Conservation (phyloP, 345 rosid species). For the Syzygium oleosum region DNA sequence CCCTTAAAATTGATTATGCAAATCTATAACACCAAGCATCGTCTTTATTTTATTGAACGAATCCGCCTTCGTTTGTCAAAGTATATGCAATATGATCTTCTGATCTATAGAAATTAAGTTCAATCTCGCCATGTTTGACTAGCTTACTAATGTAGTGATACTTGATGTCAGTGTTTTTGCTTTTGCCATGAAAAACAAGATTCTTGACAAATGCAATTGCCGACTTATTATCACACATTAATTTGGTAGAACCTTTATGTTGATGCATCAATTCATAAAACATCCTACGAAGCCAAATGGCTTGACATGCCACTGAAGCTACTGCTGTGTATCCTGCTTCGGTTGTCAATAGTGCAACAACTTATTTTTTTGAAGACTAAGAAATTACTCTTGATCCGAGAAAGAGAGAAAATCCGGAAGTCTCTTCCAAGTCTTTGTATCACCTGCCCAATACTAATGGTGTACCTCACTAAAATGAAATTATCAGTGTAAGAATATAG, state of each 20-base stretch:
- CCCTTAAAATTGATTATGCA: background rate
- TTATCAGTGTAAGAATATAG: background rate
- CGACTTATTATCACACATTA: background rate
- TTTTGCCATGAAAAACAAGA: background rate
- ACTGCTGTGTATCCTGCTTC: background rate
- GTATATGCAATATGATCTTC: background rate
- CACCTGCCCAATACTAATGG: background rate
- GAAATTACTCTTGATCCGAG: background rate
- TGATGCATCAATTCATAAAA: background rate
- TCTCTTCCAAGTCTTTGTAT: background rate
- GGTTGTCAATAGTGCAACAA: background rate
- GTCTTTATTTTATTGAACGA: background rate
- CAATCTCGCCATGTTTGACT: background rate
- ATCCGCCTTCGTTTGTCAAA: background rate
- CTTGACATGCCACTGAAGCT: background rate
- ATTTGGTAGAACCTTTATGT: background rate
- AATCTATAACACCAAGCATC: background rate
- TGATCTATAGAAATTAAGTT: background rate
- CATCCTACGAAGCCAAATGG: background rate
- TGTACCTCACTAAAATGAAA: background rate
- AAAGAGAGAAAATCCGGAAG: background rate
- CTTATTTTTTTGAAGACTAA: background rate
- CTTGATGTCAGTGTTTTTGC: background rate
- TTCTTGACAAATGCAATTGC: background rate
- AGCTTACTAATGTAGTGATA: background rate